Percentiles rank a stretch among this genome's conserved stretches.
Conservation (phyloP, 148 eudicot species). For the Rhododendron ferrugineum region DNA sequence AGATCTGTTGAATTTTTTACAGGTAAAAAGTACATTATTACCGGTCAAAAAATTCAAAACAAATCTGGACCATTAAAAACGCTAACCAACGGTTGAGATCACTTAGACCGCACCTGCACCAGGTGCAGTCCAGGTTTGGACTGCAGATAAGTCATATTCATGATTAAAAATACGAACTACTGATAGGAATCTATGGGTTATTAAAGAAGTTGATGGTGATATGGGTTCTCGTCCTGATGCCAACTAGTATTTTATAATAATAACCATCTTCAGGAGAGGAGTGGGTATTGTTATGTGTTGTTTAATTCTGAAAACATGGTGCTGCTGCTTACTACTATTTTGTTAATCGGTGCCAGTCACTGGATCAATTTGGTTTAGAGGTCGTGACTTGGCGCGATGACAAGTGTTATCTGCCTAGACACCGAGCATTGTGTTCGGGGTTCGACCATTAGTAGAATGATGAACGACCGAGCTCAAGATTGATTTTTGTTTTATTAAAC, state of each 20-base stretch:
- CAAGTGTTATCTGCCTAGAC: not conserved
- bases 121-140: too few relatives aligned
- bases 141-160: too few relatives aligned
- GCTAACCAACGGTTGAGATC: too few relatives aligned
- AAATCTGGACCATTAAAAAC: too few relatives aligned
- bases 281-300: not conserved
- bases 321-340: not conserved
- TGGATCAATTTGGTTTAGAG: not conserved
- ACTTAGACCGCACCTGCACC: too few relatives aligned
- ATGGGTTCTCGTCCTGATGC: not conserved
- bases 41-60: too few relatives aligned
- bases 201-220: not conserved
- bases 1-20: too few relatives aligned
- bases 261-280: not conserved
- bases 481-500: not conserved
- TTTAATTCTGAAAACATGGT: not conserved
- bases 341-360: too few relatives aligned
- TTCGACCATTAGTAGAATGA: too few relatives aligned
- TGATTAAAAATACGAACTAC: not conserved
- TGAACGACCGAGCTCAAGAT: not conserved
- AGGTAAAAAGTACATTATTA: too few relatives aligned
- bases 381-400: not conserved
- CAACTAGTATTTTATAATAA: not conserved
- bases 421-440: too few relatives aligned
- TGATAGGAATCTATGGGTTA: not conserved